phyloP scores from a whole-genome alignment of 495 filamentous ascomycete species.

The Amphirosellinia nigrospora region DNA sequence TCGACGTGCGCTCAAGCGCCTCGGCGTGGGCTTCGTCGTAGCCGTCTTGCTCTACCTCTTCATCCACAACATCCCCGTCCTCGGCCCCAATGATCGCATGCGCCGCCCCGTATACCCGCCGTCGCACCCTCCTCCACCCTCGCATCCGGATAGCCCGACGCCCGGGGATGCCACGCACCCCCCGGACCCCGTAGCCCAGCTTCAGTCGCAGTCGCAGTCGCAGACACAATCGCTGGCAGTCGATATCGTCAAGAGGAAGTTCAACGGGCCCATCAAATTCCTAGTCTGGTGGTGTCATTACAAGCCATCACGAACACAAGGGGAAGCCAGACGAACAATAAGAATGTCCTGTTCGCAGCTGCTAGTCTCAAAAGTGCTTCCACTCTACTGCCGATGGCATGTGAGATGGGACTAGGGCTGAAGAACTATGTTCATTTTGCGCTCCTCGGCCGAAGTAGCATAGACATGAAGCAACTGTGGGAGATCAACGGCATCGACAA shows the following conservation, averaged over 20 bases:
- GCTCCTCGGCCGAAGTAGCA: slow-evolving; percentile 60
- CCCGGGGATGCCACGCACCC: slow-evolving; percentile 13
- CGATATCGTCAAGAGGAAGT: slow-evolving; percentile 23
- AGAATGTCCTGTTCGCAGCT: slow-evolving; percentile 64
- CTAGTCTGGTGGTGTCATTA: slow-evolving; percentile 45
- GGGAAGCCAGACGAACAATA: slow-evolving; percentile 48
- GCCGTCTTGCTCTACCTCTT: slow-evolving; percentile 49
- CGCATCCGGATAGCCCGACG: slow-evolving; percentile 12
- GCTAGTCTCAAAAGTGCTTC: slow-evolving; percentile 62
- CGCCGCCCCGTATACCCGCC: slow-evolving; percentile 26
- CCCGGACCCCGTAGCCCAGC: slow-evolving; percentile 20
- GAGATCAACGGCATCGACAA: slow-evolving; percentile 63
- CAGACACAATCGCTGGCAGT: slow-evolving; percentile 1
- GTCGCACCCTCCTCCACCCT: slow-evolving; percentile 17
- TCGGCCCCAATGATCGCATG: slow-evolving; percentile 34
- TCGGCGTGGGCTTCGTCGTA: slow-evolving; percentile 40
- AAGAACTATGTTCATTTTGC: slow-evolving; percentile 66
- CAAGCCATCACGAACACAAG: slow-evolving; percentile 46
- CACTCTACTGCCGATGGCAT: slow-evolving; percentile 63
- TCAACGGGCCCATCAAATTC: slow-evolving; percentile 50
- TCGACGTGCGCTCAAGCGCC: slow-evolving; percentile 47
- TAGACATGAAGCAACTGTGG: slow-evolving; percentile 57
- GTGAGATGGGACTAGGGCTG: slow-evolving; percentile 62
- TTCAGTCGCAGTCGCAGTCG: slow-evolving; percentile 20
- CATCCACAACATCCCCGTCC: slow-evolving; percentile 49